Evolutionary conservation across 768 basidiomycete species (phyloP).

Genomic region (Serendipita vermifera): DNA sequence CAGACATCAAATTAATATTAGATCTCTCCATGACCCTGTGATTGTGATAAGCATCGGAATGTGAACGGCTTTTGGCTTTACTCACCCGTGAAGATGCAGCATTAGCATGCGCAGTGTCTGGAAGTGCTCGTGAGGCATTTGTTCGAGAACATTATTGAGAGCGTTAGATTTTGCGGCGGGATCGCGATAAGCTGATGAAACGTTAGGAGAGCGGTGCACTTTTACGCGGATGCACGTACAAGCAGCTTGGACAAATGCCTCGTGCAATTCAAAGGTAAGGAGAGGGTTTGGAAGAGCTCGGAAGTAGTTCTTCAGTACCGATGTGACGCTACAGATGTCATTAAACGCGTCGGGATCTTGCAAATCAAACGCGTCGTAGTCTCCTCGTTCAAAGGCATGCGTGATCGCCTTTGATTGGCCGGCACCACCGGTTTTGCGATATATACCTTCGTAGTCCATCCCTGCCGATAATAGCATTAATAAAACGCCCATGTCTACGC

Average conservation of each 20-base stretch:
- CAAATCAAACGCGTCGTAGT: constrained; percentile 81
- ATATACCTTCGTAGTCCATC: constrained; percentile 94
- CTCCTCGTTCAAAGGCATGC: constrained; percentile 85
- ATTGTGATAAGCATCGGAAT: not conserved
- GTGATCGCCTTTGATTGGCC: constrained; percentile 87
- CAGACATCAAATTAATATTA: constrained; percentile 81
- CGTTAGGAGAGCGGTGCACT: not conserved
- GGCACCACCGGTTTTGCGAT: constrained; percentile 92
- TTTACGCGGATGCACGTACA: constrained; percentile 25
- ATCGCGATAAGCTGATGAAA: constrained; percentile 39
- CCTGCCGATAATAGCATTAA: constrained; percentile 31
- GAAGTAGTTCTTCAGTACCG: constrained; percentile 94
- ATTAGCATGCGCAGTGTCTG: constrained; percentile 69
- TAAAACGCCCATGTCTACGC: not conserved
- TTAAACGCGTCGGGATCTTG: constrained; percentile 81
- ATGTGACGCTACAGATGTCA: constrained; percentile 93
- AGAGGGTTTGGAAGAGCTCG: constrained; percentile 83
- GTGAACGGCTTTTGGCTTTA: constrained; percentile 2
- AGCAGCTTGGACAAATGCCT: constrained; percentile 71
- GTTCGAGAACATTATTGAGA: constrained; percentile 54
- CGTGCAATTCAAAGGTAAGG: constrained; percentile 81
- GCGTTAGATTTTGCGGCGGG: constrained; percentile 41
- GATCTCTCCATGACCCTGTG: constrained; percentile 48
- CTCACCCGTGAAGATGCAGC: constrained; percentile 77
- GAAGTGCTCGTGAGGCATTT: constrained; percentile 79